Conservation (phyloP, 176 grass and related monocot species). For the Dendrocalamus sinicus region DNA sequence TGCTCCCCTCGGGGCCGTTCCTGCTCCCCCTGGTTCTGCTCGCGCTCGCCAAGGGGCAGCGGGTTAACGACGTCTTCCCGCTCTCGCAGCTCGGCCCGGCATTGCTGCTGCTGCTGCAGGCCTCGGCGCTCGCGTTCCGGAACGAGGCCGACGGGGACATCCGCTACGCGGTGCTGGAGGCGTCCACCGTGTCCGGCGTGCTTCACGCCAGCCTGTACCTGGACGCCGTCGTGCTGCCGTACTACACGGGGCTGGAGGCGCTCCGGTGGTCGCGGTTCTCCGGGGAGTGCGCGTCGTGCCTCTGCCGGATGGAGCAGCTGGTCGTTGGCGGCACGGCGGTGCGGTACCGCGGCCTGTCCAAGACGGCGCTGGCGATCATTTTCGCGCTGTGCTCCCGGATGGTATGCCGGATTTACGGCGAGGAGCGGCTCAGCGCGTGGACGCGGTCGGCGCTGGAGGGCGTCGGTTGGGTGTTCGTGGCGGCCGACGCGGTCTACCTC, state of each 20-base stretch:
- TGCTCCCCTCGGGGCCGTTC: slow-evolving; percentile 84
- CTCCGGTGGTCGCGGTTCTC: slow-evolving; percentile 74
- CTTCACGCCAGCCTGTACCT: slow-evolving; percentile 87
- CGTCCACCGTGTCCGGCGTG: slow-evolving; percentile 89
- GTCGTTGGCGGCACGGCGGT: slow-evolving; percentile 62
- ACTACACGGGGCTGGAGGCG: slow-evolving; percentile 96
- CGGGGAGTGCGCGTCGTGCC: slow-evolving; percentile 84
- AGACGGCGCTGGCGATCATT: slow-evolving; percentile 79
- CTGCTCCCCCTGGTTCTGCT: slow-evolving; percentile 75
- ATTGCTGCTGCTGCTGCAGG: slow-evolving; percentile 82
- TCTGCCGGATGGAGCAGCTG: slow-evolving; percentile 79
- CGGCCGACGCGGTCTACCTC: slow-evolving; percentile 68
- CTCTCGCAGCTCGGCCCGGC: slow-evolving; percentile 83
- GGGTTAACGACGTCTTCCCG: slow-evolving; percentile 75
- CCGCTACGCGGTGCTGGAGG: slow-evolving; percentile 90
- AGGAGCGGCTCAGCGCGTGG: slow-evolving; percentile 64
- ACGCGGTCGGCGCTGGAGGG: slow-evolving; percentile 68
- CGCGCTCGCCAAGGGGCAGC: slow-evolving; percentile 80
- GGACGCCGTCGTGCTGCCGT: slow-evolving; percentile 82
- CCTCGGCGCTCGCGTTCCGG: slow-evolving; percentile 88
- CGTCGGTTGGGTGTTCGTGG: slow-evolving; percentile 73
- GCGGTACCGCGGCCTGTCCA: slow-evolving; percentile 78
- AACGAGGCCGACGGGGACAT: slow-evolving; percentile 82
- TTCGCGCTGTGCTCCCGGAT: slow-evolving; percentile 85
- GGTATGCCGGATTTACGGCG: slow-evolving; percentile 89